Percentiles rank a stretch among this genome's conserved stretches.
Evolutionary conservation across 345 rosid species (phyloP).

Genomic region (Lagerstroemia speciosa): DNA sequence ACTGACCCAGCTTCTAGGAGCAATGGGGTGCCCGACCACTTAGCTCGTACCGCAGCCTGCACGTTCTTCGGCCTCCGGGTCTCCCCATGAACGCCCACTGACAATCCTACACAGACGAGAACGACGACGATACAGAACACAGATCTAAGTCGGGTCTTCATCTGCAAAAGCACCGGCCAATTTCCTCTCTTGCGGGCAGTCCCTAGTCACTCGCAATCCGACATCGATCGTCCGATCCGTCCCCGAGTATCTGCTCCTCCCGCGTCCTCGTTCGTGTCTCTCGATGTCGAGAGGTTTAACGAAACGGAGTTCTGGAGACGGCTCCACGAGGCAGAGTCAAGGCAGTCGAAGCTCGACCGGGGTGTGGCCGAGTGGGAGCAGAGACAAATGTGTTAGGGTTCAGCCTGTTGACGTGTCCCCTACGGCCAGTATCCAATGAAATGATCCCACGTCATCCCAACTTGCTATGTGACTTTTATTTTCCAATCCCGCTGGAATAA

Average conservation of each 20-base stretch:
- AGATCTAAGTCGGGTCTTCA: conserved; percentile 24
- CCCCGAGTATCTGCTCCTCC: neutral
- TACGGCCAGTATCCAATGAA: neutral
- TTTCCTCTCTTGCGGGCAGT: neutral
- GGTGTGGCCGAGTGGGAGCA: no score
- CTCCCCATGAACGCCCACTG: conserved; percentile 38
- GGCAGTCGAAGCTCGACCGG: neutral
- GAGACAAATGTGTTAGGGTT: conserved; percentile 1
- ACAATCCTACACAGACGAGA: conserved; percentile 25
- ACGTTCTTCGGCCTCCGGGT: conserved; percentile 75
- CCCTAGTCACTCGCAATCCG: neutral
- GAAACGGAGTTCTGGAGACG: neutral
- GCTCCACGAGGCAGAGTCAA: neutral
- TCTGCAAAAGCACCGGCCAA: conserved; percentile 2
- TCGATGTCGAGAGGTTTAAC: no score
- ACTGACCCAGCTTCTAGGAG: conserved; percentile 90
- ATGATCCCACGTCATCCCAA: neutral
- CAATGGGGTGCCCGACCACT: conserved; percentile 93
- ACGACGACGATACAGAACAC: conserved; percentile 10
- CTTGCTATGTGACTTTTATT: no score
- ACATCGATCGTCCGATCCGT: conserved; percentile 1
- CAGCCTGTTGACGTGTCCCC: neutral
- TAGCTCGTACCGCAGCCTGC: conserved; percentile 76
- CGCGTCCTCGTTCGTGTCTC: neutral
- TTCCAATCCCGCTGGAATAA: no score